Conservation (phyloP, 768 basidiomycete species). For the Boletus fagicola region DNA sequence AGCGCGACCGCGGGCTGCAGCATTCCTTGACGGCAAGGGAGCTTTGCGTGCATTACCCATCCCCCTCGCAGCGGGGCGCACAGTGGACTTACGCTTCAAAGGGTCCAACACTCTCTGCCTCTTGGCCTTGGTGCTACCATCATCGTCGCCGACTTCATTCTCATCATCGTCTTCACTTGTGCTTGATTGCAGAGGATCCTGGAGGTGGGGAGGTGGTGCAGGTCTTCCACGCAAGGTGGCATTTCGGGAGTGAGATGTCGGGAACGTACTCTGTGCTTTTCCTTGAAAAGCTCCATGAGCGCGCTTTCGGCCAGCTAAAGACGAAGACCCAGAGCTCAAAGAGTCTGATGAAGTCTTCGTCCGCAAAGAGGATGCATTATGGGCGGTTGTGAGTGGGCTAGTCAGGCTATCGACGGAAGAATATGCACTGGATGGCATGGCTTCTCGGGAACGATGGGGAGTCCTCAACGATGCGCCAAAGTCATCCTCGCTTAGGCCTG, state of each 20-base stretch:
- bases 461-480: conserved; percentile 69
- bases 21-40: conserved; percentile 9
- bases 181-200: conserved; percentile 20
- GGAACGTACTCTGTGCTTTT: neutral
- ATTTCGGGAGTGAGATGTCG: conserved; percentile 14
- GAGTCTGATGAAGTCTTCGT: conserved; percentile 45
- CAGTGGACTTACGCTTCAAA: conserved; percentile 23
- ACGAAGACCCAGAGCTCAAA: conserved; percentile 36
- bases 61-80: conserved; percentile 24
- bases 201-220: neutral
- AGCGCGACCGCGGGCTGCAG: conserved; percentile 10
- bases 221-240: conserved; percentile 31
- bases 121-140: conserved; percentile 16
- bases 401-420: conserved; percentile 29
- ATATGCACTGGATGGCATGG: conserved; percentile 20
- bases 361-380: conserved; percentile 38
- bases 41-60: conserved; percentile 15
- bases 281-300: conserved; percentile 19
- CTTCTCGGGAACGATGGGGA: conserved; percentile 40
- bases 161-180: conserved; percentile 26
- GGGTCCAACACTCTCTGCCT: conserved; percentile 29
- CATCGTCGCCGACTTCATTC: conserved; percentile 7
- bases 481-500: conserved; percentile 45
- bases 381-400: conserved; percentile 39
- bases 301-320: conserved; percentile 43